Base-by-base conservation (phyloP, 2,329 filamentous ascomycete species). In the Fusarium compactum region DNA sequence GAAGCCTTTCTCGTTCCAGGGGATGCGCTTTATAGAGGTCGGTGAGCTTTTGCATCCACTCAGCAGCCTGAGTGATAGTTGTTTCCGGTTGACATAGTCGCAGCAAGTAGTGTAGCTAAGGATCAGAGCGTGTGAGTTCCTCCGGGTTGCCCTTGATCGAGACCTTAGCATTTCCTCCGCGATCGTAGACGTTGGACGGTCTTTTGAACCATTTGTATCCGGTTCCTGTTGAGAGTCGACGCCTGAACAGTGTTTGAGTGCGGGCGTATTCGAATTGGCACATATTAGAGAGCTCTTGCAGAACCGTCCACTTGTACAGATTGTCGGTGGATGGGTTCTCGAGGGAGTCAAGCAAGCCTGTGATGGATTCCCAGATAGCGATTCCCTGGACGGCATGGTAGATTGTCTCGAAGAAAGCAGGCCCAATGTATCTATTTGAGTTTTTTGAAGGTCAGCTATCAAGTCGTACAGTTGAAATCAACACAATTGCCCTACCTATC, bases 221-320 rank as follows among this genome's bases (percentile, higher is more conserved):
- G 0, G 69, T 76, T 1, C 61, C 62, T 1, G 76, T 77, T 41
- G 83, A 78, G 2, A 85, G 69, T 3, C 80, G 72, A 9, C 83
- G 83, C 62, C 80, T 84, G 48, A 86, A 79, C 0, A 77, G 25
- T 15, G 72, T 66, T 41, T 84, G 82, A 0, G 76, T 71, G 3
- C 82, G 80, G 2, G 44, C 53, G 48, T 81, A 86, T 52, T 85
- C 84, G 1, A 84, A 60, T n/a, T 85, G 76, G 24, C 80, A 83
- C 6, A 83, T 57, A 48, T 85, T 85, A 27, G 80, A 78, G 0
- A 86, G 63, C 51, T 87, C 84, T 62, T 86, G 83, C 4, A 84
- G 74, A 11, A 86, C 55, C 2, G 81, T 76, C 2, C 67, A 69
- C 8, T 71, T 75, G 40, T 78, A 77, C 1, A 69, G 60, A 67